Conservation (phyloP, 257 asterid species). For the Misopates orontium region DNA sequence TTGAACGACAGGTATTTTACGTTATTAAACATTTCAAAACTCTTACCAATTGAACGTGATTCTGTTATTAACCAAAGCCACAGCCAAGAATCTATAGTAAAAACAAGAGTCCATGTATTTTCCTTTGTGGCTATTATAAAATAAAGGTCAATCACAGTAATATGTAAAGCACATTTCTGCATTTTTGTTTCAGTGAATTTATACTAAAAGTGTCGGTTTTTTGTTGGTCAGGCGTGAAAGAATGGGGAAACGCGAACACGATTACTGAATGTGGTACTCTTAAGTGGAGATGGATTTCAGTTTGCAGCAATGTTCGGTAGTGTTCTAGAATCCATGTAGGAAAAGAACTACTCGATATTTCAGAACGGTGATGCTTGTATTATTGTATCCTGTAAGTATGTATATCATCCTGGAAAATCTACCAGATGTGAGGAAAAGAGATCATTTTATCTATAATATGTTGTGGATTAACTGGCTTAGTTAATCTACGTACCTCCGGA, state of each 20-base stretch:
- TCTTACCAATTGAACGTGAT: too few species aligned
- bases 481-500: constrained; percentile 19
- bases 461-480: constrained; percentile 30
- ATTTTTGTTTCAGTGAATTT: neutral
- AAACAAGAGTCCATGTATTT: too few species aligned
- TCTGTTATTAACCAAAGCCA: too few species aligned
- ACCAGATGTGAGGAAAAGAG: constrained; percentile 3
- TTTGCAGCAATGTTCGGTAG: too few species aligned
- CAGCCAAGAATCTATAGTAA: too few species aligned
- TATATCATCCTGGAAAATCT: constrained; percentile 17
- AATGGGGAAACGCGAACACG: neutral
- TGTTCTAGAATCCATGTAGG: too few species aligned
- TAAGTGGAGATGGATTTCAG: constrained; percentile 13
- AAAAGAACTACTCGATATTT: constrained; percentile 17
- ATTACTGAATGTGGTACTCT: neutral
- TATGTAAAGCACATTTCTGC: neutral
- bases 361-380: constrained; percentile 25
- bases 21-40: neutral
- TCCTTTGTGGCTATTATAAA: too few species aligned
- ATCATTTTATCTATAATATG: constrained; percentile 26
- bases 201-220: neutral
- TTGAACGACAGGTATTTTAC: neutral
- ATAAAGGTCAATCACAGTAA: neutral
- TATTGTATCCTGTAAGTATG: constrained; percentile 39
- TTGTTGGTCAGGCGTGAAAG: constrained; percentile 6